Base-by-base conservation (phyloP, 177 flowering plant genomes). In the Telopea speciosissima region DNA sequence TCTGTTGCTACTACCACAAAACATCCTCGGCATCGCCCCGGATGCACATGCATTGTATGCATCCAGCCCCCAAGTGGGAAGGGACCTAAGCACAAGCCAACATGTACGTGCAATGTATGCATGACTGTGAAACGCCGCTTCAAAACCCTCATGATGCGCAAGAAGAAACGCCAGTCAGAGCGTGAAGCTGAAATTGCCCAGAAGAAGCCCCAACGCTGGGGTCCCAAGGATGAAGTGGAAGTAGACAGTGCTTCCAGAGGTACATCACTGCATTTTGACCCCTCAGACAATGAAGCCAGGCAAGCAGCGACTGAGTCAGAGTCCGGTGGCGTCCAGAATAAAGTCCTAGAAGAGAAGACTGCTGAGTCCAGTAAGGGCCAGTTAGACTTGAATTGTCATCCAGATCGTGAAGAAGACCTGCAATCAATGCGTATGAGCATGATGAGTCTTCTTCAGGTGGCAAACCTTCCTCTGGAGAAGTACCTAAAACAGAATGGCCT, bases 11-110 rank as follows among this genome's bases (percentile, higher is more conserved):
- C 91, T 70, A 95, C 99, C 16, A 95, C 99, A 44, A 90, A 72
- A 68, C 99, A 95, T 75, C 99, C 99, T 21, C 82, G 99, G 23
- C 99, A 95, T 78, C 93, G 99, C 14, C 86, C 90, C 23, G 99
- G 99, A 25, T 95, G 99, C 81, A 72, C 87, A 12, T 95, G 99
- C 83, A 95, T 95, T 63, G 99, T 95, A 49, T 95, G 99, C 90
- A 95, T 95, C 78, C 99, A 95, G 77, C 99, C 99, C 21, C 99
- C 99, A 16, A 95, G 99, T 62, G 99, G 99, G 61, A 92, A 93
- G 72, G 97, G 97, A 13, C 82, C 82, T 19, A 90, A 85, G 84
- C 99, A 95, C 81, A 89, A 90, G 62, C 86, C 97, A 33, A 86
- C 90, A 0, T 95, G 99, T 82, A 86, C 89, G 5, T 95, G 99